A percentile compares a stretch with the other conserved stretches of the same genome.
Conservation (phyloP, 108 stramenopile species). For the Cafeteria roenbergensis region DNA sequence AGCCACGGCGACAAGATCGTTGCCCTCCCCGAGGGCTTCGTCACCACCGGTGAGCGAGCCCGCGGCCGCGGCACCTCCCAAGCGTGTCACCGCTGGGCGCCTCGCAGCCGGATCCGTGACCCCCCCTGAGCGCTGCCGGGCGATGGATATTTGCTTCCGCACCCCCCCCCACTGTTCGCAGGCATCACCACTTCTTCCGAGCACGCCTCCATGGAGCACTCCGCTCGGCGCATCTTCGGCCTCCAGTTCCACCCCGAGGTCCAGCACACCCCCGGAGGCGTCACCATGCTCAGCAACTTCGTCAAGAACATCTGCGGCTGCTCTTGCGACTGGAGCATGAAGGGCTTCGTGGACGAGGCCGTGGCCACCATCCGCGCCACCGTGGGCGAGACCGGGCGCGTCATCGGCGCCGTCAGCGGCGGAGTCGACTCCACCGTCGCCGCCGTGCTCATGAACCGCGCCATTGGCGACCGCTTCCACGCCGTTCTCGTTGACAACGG, state of each 20-base stretch:
- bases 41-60: constrained; percentile 43
- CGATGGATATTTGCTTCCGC: too few relatives aligned
- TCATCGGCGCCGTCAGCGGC: constrained; percentile 96
- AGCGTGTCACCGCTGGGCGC: too few relatives aligned
- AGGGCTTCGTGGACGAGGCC: constrained; percentile 83
- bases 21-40: constrained; percentile 72
- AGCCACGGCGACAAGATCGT: constrained; percentile 92
- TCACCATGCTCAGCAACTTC: constrained; percentile 69
- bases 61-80: too few relatives aligned
- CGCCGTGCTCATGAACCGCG: constrained; percentile 81
- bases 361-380: constrained; percentile 64
- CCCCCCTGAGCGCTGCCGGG: too few relatives aligned
- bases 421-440: constrained; percentile 97
- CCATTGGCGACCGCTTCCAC: constrained; percentile 90
- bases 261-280: constrained; percentile 75
- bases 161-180: too few relatives aligned
- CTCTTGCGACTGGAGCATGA: constrained; percentile 85
- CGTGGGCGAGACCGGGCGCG: constrained; percentile 75
- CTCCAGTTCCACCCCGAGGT: constrained; percentile 98
- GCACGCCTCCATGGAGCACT: constrained; percentile 76
- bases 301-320: constrained; percentile 68
- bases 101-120: too few relatives aligned
- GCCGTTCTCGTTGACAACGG: constrained; percentile 96
- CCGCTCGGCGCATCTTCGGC: constrained; percentile 67
- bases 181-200: constrained; percentile 73